Evolutionary conservation across 345 rosid genomes (phyloP).

Genomic region (Bruguiera sexangula): DNA sequence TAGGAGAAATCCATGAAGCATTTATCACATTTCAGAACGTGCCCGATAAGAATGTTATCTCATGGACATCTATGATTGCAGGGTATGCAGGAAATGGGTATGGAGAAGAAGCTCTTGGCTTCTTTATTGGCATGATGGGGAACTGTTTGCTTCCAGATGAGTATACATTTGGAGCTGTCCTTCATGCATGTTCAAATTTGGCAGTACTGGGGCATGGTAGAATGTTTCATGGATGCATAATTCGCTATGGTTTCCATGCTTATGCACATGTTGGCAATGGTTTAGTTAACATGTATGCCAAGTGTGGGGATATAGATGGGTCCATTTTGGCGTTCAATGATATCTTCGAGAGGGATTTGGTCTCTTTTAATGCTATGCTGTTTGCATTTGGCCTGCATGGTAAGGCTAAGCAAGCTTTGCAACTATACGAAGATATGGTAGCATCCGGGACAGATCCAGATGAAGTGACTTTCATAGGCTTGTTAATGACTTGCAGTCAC

Average conservation of each 20-base stretch:
- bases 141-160: slow-evolving; percentile 41
- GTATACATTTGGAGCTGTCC: slow-evolving; percentile 57
- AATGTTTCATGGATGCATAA: slow-evolving; percentile 66
- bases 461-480: slow-evolving; percentile 67
- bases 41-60: slow-evolving; percentile 57
- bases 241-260: slow-evolving; percentile 48
- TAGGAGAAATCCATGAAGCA: slow-evolving; percentile 52
- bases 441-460: slow-evolving; percentile 57
- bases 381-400: slow-evolving; percentile 74
- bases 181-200: slow-evolving; percentile 69
- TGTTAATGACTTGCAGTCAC: slow-evolving; percentile 77
- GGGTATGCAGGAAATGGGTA: slow-evolving; percentile 58
- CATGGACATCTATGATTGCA: slow-evolving; percentile 74
- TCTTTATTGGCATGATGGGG: slow-evolving; percentile 49
- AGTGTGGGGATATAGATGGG: slow-evolving; percentile 57
- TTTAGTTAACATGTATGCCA: slow-evolving; percentile 73
- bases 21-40: slow-evolving; percentile 36
- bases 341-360: slow-evolving; percentile 53
- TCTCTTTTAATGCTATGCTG: slow-evolving; percentile 73
- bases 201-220: slow-evolving; percentile 53
- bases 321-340: slow-evolving; percentile 52
- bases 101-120: slow-evolving; percentile 53
- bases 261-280: slow-evolving; percentile 64
- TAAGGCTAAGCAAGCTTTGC: slow-evolving; percentile 48
- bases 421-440: slow-evolving; percentile 52